phyloP scores from a whole-genome alignment of 768 basidiomycete genomes.

The Termitomyces sp. region DNA sequence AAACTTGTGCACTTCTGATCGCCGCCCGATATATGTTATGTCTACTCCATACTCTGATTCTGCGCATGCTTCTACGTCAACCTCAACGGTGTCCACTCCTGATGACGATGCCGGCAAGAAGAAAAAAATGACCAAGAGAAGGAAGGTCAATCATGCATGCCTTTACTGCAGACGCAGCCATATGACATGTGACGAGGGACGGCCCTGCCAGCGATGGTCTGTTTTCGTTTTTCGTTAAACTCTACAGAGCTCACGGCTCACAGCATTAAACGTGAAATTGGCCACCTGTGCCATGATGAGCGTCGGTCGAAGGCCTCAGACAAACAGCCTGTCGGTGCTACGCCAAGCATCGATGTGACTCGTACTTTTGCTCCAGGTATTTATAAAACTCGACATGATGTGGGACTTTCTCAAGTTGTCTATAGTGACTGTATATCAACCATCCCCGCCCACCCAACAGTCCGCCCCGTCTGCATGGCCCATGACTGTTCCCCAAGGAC shows the following conservation, averaged over 20 bases:
- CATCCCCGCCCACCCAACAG: slow-evolving; percentile 20
- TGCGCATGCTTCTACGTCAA: slow-evolving; percentile 1
- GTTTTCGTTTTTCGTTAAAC: slow-evolving; percentile 23
- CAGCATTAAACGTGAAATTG: slow-evolving; percentile 95
- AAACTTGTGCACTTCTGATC: neutral
- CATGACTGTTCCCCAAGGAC: slow-evolving; percentile 38
- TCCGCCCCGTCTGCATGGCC: slow-evolving; percentile 44
- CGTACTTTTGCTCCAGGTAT: slow-evolving; percentile 42
- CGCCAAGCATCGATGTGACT: slow-evolving; percentile 25
- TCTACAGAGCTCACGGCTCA: neutral
- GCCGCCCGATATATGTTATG: neutral
- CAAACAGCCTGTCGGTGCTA: slow-evolving; percentile 28
- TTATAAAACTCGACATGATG: slow-evolving; percentile 9
- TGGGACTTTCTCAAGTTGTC: neutral
- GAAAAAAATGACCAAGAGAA: slow-evolving; percentile 55
- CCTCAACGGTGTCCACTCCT: neutral
- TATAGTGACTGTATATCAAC: slow-evolving; percentile 32
- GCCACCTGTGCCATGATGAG: slow-evolving; percentile 91
- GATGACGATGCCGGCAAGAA: slow-evolving; percentile 4
- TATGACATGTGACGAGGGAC: slow-evolving; percentile 88
- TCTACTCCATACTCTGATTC: slow-evolving; percentile 9
- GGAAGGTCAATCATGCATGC: slow-evolving; percentile 92
- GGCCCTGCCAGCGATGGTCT: slow-evolving; percentile 91
- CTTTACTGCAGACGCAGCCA: slow-evolving; percentile 89
- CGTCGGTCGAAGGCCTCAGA: slow-evolving; percentile 47